Percentiles rank a stretch among this genome's conserved stretches.
Conservation (phyloP, 2,329 filamentous ascomycete species). For the Sarocladium brachiariae region DNA sequence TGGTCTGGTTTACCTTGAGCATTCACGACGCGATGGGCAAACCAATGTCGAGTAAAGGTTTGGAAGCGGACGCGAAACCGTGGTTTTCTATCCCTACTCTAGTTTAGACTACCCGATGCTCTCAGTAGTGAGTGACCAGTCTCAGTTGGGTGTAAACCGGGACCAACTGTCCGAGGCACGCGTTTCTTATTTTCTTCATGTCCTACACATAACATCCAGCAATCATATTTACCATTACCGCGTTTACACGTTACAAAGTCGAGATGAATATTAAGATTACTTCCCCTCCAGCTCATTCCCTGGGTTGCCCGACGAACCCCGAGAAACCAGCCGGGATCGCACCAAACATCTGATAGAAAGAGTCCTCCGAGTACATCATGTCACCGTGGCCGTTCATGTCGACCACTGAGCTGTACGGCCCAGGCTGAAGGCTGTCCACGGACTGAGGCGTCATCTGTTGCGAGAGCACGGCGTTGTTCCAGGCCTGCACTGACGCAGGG, state of each 20-base stretch:
- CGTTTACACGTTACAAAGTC: not conserved
- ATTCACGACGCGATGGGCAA: too few relatives aligned
- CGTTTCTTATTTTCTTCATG: too few relatives aligned
- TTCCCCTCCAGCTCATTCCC: not conserved
- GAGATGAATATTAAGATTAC: not conserved
- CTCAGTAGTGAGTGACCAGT: too few relatives aligned
- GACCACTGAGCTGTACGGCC: conserved; percentile 2
- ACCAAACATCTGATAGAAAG: conserved; percentile 6
- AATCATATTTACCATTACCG: not conserved
- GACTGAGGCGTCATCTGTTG: conserved; percentile 2
- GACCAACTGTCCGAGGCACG: too few relatives aligned
- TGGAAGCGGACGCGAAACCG: too few relatives aligned
- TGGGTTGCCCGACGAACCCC: conserved; percentile 6
- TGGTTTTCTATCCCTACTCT: too few relatives aligned
- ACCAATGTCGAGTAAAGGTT: too few relatives aligned
- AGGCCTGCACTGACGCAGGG: conserved; percentile 4
- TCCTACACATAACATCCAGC: too few relatives aligned
- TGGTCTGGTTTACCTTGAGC: too few relatives aligned
- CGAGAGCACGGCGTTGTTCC: conserved; percentile 8
- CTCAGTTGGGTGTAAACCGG: too few relatives aligned
- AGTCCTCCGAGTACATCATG: conserved; percentile 1
- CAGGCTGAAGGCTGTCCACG: not conserved
- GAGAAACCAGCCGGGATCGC: not conserved
- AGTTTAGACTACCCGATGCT: too few relatives aligned
- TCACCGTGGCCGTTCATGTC: not conserved